Base-by-base conservation (phyloP, 2,329 filamentous ascomycete genomes). In the Scopulariopsis brevicaulis region DNA sequence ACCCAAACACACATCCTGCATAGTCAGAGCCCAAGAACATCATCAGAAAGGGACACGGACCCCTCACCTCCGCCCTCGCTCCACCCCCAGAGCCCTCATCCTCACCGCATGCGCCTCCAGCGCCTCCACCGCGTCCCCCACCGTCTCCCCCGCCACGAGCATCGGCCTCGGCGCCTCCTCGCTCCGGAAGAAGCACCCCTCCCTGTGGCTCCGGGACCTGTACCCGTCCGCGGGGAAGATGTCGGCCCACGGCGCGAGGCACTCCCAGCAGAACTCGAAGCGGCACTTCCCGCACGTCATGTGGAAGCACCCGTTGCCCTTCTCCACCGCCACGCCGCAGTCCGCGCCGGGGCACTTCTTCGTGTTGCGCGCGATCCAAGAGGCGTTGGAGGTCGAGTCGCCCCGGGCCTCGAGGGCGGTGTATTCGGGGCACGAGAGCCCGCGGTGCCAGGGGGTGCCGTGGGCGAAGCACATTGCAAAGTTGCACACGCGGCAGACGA, bases 231-330 rank as follows among this genome's bases (percentile, higher is more conserved):
- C 50, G 12, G 55, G 55, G n/a, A 59, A 58, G 11, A 65, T 63
- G 1, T 55, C 55, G 14, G 34, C 54, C 63, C 64, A 66, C 34
- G 64, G 62, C n/a, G 64, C 65, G 14, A 66, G 54, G 34, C 66
- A 69, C 55, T 64, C 61, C 67, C 67, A 69, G 63, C 67, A 68
- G 57, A 69, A 74, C 62, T 73, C 68, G 55, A 69, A 67, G 22
- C 65, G 64, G 62, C 71, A 74, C 52, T 66, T 65, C 12, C 65
- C 60, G 62, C 71, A 73, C 0, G 68, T 72, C 71, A 74, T 73
- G 61, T 73, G 71, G 59, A 70, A 71, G 59, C 71, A 74, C 0
- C 71, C 70, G 0, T 66, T 69, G n/a, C 60, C 56, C 53, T 66
- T 68, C 55, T 63, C 59, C n/a, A 67, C 57, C n/a, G 59, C 52